Conservation (phyloP, 208 protist genomes). For the Phytomonas serpens region DNA sequence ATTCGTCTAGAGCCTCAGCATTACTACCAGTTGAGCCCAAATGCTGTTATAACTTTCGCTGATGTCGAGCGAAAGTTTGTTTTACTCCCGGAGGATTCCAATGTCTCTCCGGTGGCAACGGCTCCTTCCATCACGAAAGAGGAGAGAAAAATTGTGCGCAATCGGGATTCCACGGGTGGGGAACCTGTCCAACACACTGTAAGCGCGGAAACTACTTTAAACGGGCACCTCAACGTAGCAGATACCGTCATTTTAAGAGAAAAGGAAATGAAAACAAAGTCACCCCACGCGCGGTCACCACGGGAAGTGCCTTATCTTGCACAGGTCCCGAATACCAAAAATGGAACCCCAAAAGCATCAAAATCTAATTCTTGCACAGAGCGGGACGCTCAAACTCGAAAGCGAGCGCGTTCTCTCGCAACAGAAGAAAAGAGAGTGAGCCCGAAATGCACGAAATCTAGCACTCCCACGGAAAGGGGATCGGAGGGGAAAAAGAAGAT, state of each 20-base stretch:
- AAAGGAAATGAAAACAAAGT: not conserved
- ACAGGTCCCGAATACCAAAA: not conserved
- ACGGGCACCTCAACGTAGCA: too few relatives aligned
- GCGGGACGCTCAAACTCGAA: constrained; percentile 5
- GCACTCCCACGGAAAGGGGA: constrained; percentile 1
- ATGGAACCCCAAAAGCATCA: not conserved
- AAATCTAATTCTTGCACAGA: not conserved
- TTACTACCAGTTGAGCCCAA: constrained; percentile 69
- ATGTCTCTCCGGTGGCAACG: not conserved
- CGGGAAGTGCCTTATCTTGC: not conserved
- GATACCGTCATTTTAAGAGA: not conserved
- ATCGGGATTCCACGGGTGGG: not conserved
- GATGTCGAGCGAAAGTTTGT: constrained; percentile 56
- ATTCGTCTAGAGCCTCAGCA: constrained; percentile 54
- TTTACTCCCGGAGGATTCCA: not conserved
- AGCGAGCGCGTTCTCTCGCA: not conserved
- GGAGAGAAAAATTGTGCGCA: not conserved
- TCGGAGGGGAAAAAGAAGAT: not conserved
- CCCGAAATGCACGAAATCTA: not conserved
- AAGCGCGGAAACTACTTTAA: not conserved
- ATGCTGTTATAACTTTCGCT: constrained; percentile 65
- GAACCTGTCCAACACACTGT: not conserved
- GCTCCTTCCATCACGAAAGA: not conserved
- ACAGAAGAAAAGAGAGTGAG: not conserved
- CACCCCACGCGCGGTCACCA: not conserved